Evolutionary conservation across 805 yeast species (phyloP), one percentile per base, ranked within the genome.

Genomic region (Ogataea methylovora): DNA sequence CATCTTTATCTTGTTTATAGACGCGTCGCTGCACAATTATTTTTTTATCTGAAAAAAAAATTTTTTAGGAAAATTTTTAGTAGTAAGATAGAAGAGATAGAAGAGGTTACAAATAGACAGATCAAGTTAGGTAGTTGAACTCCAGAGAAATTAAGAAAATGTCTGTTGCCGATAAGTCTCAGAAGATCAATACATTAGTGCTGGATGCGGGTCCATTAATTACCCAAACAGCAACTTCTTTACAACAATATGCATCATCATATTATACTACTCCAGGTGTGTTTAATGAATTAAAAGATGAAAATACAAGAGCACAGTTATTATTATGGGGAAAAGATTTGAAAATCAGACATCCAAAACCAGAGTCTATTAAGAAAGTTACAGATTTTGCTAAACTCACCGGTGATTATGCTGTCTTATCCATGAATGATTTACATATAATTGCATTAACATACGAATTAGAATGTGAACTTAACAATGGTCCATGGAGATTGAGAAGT

Each of bases 161-260:
- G 52, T 36, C 47, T 15, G 21, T 18, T 17, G 34, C 35, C n/a
- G 36, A 39, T n/a, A 37, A 28, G 7, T 32, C n/a, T n/a, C n/a
- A 22, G 18, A 20, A 18, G 19, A 72, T 77, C 21, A 64, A 71
- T 41, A 65, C 78, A 2, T 65, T 94, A 37, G 84, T 85, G 23
- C 68, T 92, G 44, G 98, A 92, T 70, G 97, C 98, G 3, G 92
- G 95, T 33, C 98, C 98, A 5, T 63, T 92, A 45, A 83, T 92
- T 46, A 82, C 94, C 2, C 94, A 85, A 49, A 69, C 92, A 5
- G 84, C 84, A 10, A 69, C 87, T 3, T 72, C 79, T 15, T 65
- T 92, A 29, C 77, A 79, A 48, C 74, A 72, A 43, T 73, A 70
- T 51, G 97, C 95, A 1, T 58, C 69, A 13, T 56, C 60, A n/a